Evolutionary conservation across 192 early-diverging fungal genomes (phyloP), one percentile per base, ranked within the genome.

Genomic region (Diversispora epigaea): DNA sequence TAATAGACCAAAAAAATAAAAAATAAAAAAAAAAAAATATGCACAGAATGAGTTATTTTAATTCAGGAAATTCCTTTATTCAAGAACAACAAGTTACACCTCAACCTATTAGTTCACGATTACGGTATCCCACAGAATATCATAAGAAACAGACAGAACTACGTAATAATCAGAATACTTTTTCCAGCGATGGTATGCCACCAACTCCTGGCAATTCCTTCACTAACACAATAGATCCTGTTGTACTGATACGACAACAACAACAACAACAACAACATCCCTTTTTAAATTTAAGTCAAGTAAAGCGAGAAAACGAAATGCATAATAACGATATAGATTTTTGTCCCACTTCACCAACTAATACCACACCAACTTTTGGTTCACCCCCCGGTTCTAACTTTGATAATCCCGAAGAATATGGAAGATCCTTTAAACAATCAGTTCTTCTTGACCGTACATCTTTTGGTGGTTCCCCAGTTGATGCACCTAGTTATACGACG

Each of bases 381-480:
- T 81, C 82, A 21, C 82, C 82, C 58, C 67, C n/a, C n/a, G n/a
- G n/a, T n/a, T n/a, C 75, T 62, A 78, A 50, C 8, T 64, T 14
- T 69, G 68, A 69, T 15, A 10, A 21, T n/a, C n/a, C n/a, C 25
- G 68, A 84, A 21, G 80, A 78, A 49, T 84, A 82, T 60, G 77
- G 74, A 19, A 50, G 56, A 44, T 52, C 60, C 19, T 73, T 68
- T 78, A 62, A 47, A 44, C 76, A 67, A 11, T 71, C 74, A 11
- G 46, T 22, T 21, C 55, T 71, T 46, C 17, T 63, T n/a, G 73
- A 44, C 25, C 47, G 57, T 25, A 55, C 71, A 50, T 71, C 73
- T 25, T 82, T 74, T 44, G 81, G 81, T 0, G 81, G 77, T 6
- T 82, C 81, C 6, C 81, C 81, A 11, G 78, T 76, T 17, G 78